Evolutionary conservation across 179 eudicot species (phyloP).

Genomic region (Drosera spatulata): DNA sequence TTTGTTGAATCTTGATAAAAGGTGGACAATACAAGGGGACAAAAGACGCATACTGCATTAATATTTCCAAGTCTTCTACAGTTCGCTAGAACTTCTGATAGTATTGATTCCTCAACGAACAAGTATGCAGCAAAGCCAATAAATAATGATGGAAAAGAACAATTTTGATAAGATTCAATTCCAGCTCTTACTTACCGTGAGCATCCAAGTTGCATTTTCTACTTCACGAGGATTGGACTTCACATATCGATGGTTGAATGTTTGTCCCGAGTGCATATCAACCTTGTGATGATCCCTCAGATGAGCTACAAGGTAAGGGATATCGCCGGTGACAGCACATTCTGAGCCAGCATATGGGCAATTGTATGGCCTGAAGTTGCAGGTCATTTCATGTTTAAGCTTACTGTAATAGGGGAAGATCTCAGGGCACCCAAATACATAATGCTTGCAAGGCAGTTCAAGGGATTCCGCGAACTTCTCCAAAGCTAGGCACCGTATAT

Average conservation of each 20-base stretch:
- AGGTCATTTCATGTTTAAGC: conserved; percentile 39
- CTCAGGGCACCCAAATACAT: conserved; percentile 35
- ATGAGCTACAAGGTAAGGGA: no score
- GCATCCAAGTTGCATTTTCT: conserved; percentile 66
- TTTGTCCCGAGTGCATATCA: background rate
- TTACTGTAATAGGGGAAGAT: conserved; percentile 48
- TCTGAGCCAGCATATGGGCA: conserved; percentile 61
- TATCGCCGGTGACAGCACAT: conserved; percentile 32
- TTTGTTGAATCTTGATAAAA: no score
- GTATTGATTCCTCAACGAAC: no score
- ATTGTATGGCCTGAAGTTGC: conserved; percentile 44
- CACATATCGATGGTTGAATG: conserved; percentile 59
- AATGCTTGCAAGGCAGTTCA: conserved; percentile 43
- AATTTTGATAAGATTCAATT: no score
- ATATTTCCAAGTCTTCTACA: no score
- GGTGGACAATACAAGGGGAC: no score
- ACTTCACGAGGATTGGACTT: conserved; percentile 69
- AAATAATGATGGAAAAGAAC: no score
- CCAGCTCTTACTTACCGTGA: conserved; percentile 31
- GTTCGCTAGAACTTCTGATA: no score
- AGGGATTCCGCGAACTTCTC: conserved; percentile 56
- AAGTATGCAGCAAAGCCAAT: no score
- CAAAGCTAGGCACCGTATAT: conserved; percentile 43
- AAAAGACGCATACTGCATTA: no score
- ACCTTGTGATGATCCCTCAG: no score